Evolutionary conservation across 352 stramenopile species (phyloP).

Genomic region (Pythium pyrilobum): DNA sequence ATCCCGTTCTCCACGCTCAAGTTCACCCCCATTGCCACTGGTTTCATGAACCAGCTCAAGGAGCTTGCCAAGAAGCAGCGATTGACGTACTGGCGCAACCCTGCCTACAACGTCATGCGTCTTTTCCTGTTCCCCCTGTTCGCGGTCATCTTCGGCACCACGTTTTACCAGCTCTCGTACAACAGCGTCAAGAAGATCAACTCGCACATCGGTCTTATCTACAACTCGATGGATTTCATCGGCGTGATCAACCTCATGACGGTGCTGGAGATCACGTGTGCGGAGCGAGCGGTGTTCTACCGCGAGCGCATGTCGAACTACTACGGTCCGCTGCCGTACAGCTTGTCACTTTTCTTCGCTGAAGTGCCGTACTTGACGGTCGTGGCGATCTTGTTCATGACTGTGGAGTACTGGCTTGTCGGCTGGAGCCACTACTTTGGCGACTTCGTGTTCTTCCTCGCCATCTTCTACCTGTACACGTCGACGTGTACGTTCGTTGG

Average conservation of each 20-base stretch:
- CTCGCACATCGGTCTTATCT: conserved; percentile 55
- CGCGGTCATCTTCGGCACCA: conserved; percentile 47
- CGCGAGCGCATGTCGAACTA: conserved; percentile 71
- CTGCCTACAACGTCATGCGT: conserved; percentile 48
- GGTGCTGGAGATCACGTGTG: conserved; percentile 48
- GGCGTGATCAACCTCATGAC: conserved; percentile 55
- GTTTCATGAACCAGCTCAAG: conserved; percentile 33
- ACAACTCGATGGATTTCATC: conserved; percentile 70
- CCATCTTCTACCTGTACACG: conserved; percentile 49
- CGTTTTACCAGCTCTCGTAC: conserved; percentile 40
- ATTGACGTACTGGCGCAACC: conserved; percentile 47
- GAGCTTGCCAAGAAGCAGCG: conserved; percentile 30
- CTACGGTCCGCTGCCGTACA: conserved; percentile 63
- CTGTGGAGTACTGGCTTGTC: conserved; percentile 64
- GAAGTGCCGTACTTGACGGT: conserved; percentile 59
- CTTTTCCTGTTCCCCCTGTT: conserved; percentile 47
- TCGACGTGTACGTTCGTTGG: conserved; percentile 58
- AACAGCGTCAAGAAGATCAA: conserved; percentile 34
- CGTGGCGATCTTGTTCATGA: conserved; percentile 42
- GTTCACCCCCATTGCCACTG: conserved; percentile 35
- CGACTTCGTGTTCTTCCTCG: conserved; percentile 47
- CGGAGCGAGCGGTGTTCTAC: conserved; percentile 55
- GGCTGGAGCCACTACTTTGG: conserved; percentile 48
- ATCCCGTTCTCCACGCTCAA: conserved; percentile 41
- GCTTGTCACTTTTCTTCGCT: conserved; percentile 51